phyloP scores from a whole-genome alignment of 2,329 filamentous ascomycete species.

The Penicillium sp. region DNA sequence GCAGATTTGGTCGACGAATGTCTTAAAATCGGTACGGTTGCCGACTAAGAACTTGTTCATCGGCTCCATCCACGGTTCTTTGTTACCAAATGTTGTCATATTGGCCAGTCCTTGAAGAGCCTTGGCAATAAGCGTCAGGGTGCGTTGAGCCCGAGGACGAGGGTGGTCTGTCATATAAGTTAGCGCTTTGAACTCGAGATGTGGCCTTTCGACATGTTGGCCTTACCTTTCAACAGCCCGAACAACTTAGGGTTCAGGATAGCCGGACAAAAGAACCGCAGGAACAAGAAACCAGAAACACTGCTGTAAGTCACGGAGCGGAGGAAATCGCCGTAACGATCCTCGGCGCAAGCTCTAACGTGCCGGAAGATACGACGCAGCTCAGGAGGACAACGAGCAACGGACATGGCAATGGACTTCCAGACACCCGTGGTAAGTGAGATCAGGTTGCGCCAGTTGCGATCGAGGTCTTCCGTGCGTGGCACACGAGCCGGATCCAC shows the following conservation, averaged over 20 bases:
- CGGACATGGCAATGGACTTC: constrained; percentile 80
- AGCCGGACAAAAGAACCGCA: constrained; percentile 95
- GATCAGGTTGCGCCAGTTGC: constrained; percentile 82
- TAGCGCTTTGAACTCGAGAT: constrained; percentile 10
- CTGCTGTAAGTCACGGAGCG: constrained; percentile 90
- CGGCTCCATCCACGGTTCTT: constrained; percentile 98
- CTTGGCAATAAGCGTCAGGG: constrained; percentile 90
- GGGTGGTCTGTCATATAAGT: constrained; percentile 70
- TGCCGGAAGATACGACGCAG: constrained; percentile 87
- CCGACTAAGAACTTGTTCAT: constrained; percentile 88
- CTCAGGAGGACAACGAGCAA: constrained; percentile 76
- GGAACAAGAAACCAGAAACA: constrained; percentile 91
- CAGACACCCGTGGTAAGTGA: constrained; percentile 81
- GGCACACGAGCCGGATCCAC: constrained; percentile 84
- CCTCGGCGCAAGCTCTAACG: constrained; percentile 88
- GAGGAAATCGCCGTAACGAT: constrained; percentile 91
- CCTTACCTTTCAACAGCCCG: constrained; percentile 73
- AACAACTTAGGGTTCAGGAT: constrained; percentile 95
- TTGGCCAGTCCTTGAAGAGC: constrained; percentile 90
- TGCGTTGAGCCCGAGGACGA: constrained; percentile 79
- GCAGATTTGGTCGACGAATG: constrained; percentile 86
- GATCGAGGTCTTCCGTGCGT: constrained; percentile 72
- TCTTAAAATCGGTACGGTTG: constrained; percentile 80
- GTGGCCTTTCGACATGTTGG: not conserved
- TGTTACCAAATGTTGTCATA: constrained; percentile 87